Conservation (phyloP, 805 yeast genomes). For the Hanseniaspora lachancei region DNA sequence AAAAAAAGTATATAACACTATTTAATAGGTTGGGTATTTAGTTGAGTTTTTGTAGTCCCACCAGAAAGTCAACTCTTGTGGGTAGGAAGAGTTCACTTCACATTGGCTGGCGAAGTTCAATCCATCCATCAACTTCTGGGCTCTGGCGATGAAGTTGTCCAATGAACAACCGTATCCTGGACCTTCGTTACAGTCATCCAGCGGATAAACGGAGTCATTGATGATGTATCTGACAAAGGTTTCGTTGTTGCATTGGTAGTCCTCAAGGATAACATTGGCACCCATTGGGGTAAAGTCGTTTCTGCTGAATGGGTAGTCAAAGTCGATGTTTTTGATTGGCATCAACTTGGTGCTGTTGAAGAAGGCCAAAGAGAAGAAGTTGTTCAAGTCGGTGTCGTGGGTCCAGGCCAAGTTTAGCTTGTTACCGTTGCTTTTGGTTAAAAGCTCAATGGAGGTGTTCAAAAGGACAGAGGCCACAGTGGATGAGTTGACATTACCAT, state of each 20-base stretch:
- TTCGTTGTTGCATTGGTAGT: constrained; percentile 29
- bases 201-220: constrained; percentile 45
- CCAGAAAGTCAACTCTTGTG: constrained; percentile 19
- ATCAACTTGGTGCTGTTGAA: constrained; percentile 26
- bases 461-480: constrained; percentile 51
- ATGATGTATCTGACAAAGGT: constrained; percentile 36
- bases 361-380: constrained; percentile 49
- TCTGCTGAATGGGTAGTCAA: constrained; percentile 36
- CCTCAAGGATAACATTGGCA: constrained; percentile 39
- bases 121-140: constrained; percentile 25
- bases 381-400: constrained; percentile 58
- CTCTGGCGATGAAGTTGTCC: constrained; percentile 25
- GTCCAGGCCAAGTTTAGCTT: constrained; percentile 42
- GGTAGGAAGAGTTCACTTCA: constrained; percentile 15
- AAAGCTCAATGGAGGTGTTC: constrained; percentile 37
- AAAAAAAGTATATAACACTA: background rate
- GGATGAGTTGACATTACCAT: constrained; percentile 23
- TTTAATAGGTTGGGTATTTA: constrained; percentile 7
- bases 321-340: constrained; percentile 33
- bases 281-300: constrained; percentile 47
- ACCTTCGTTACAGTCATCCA: constrained; percentile 37
- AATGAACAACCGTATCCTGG: constrained; percentile 41
- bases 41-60: constrained; percentile 18
- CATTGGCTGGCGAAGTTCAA: constrained; percentile 26
- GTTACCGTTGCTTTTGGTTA: constrained; percentile 33